Base-by-base conservation (phyloP, 1,139 yeast species). In the Ogataea hybrid region DNA sequence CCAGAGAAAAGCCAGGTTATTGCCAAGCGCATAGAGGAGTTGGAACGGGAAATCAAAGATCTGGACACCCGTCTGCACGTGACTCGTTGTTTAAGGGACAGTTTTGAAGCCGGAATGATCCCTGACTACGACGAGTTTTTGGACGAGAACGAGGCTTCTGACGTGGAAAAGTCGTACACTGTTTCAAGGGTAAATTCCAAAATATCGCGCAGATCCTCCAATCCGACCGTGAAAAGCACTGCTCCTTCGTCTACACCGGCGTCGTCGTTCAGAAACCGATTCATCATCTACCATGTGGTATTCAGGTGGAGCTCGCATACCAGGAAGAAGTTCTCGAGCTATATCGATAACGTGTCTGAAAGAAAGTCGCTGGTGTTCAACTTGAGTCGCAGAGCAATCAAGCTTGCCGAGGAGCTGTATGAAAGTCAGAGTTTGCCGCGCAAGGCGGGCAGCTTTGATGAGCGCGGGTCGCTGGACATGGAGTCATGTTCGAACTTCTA, bases 301-400 rank as follows among this genome's bases (percentile, higher is more conserved):
- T 60, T 89, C 56, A 84, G 80, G 51, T 89, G 97, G 96, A 82
- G 84, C 58, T 83, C 84, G 47, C 61, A 68, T 6, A 70, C 83
- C 10, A 70, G 95, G 40, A 78, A 85, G 51, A 71, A 77, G 27
- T 67, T 88, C 41, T 70, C 75, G 51, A 72, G 77, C 30, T 87
- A 86, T 55, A 61, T 83, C 28, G 84, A 82, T 46, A 70, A 77
- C 39, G 70, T 82, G 8, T 72, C 76, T 17, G 77, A 80, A 32
- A 66, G 84, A 28, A 71, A 71, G 39, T 75, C 83, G 3, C 70
- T 75, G 38, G 68, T 71, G 1, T 85, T 82, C 59, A 81, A 78
- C 48, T 67, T 83, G 71, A 76, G 88, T 14, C 78, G 83, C 45
- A 77, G 76, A 48, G 95, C 96, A 0, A 79, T 87, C 12, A 80